Percentiles rank a stretch among this genome's conserved stretches.
phyloP scores from a whole-genome alignment of 2,329 filamentous ascomycete species.

The Fusarium sublunatum region DNA sequence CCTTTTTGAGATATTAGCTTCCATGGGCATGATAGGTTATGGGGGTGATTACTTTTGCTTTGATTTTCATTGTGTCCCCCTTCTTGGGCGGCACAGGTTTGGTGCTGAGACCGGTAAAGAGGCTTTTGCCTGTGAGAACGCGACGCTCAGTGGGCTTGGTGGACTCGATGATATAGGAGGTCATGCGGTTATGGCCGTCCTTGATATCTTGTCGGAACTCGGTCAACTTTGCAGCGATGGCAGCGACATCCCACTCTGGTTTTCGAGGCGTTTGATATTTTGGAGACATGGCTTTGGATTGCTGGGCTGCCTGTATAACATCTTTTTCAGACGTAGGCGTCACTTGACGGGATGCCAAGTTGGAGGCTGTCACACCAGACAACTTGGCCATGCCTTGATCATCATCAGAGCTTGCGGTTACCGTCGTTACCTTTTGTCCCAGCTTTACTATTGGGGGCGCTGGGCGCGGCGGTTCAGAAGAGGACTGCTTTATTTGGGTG shows the following conservation, averaged over 20 bases:
- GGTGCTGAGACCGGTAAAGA: constrained; percentile 59
- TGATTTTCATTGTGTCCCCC: constrained; percentile 59
- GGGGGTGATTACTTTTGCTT: constrained; percentile 59
- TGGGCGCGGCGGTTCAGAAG: constrained; percentile 10
- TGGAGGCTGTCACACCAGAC: constrained; percentile 33
- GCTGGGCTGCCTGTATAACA: constrained; percentile 16
- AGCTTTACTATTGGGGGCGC: constrained; percentile 5
- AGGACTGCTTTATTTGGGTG: constrained; percentile 7
- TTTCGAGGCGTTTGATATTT: constrained; percentile 40
- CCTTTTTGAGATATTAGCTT: constrained; percentile 50
- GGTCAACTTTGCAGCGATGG: constrained; percentile 56
- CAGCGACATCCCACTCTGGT: constrained; percentile 56
- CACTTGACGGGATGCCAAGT: constrained; percentile 38
- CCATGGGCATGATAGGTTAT: background rate
- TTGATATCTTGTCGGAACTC: constrained; percentile 58
- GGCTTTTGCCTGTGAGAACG: constrained; percentile 57
- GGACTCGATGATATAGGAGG: constrained; percentile 58
- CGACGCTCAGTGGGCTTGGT: constrained; percentile 56
- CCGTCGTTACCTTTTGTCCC: constrained; percentile 21
- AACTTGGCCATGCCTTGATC: constrained; percentile 41
- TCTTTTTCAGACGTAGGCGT: constrained; percentile 40
- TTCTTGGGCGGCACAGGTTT: constrained; percentile 52
- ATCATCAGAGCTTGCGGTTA: constrained; percentile 29
- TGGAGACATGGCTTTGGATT: constrained; percentile 28
- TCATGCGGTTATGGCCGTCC: constrained; percentile 58